Evolutionary conservation across 805 yeast species (phyloP).

Genomic region (Wickerhamomyces xylosicus): DNA sequence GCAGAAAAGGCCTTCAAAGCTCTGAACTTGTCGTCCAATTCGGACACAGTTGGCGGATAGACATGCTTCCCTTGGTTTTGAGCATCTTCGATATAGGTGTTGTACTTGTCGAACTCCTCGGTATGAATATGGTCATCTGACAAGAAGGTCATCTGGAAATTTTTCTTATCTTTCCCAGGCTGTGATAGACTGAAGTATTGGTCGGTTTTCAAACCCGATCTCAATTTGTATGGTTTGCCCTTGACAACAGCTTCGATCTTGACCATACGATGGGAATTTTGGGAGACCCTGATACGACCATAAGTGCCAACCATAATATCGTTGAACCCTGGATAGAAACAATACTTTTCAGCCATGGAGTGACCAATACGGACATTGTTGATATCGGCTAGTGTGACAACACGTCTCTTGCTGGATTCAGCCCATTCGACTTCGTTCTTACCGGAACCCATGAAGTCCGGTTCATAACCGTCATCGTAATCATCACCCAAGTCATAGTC

Average conservation of each 20-base stretch:
- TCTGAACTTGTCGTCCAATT: conserved; percentile 51
- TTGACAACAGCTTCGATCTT: conserved; percentile 57
- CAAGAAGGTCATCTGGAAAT: conserved; percentile 67
- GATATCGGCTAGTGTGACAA: conserved; percentile 50
- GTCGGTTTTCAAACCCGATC: conserved; percentile 31
- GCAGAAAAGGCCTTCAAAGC: conserved; percentile 55
- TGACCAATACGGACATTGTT: conserved; percentile 74
- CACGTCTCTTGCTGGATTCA: conserved; percentile 30
- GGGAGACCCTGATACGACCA: conserved; percentile 71
- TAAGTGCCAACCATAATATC: conserved; percentile 61
- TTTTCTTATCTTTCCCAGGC: conserved; percentile 62
- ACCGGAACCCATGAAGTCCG: conserved; percentile 30
- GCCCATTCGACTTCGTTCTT: conserved; percentile 40
- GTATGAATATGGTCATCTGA: conserved; percentile 66
- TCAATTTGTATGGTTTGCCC: conserved; percentile 39
- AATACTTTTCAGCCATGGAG: conserved; percentile 58
- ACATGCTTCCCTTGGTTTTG: conserved; percentile 20
- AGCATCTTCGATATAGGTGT: conserved; percentile 47
- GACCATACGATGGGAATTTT: conserved; percentile 73
- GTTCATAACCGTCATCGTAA: conserved; percentile 33
- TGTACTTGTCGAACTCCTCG: conserved; percentile 68
- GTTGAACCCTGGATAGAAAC: conserved; percentile 76
- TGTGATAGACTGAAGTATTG: conserved; percentile 67
- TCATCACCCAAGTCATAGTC: conserved; percentile 29
- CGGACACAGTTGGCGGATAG: conserved; percentile 52